These are phyloP conservation scores for Hansenula sp. DNA, from an alignment of 1,139 yeast species.

Conservation along the genomic window DNA sequence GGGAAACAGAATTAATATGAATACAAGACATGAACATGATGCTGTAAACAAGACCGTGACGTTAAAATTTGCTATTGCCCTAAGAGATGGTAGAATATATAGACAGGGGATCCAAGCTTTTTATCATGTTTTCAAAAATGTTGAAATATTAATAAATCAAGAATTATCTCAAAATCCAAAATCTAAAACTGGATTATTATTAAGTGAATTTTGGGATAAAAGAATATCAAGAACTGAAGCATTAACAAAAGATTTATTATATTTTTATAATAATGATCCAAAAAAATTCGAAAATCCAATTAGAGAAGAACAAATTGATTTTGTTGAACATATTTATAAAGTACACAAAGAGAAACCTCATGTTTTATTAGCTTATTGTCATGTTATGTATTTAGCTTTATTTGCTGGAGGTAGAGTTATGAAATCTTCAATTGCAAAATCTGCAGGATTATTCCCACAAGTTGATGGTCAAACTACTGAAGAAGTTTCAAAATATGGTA, in stretches of 20 bases:
- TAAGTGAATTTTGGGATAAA: slow-evolving; percentile 63
- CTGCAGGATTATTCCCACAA: slow-evolving; percentile 73
- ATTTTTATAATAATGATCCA: slow-evolving; percentile 54
- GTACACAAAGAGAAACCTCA: slow-evolving; percentile 62
- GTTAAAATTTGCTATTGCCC: slow-evolving; percentile 67
- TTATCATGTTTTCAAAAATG: slow-evolving; percentile 68
- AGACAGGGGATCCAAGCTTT: slow-evolving; percentile 79
- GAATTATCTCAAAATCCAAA: slow-evolving; percentile 39
- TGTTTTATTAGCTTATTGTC: slow-evolving; percentile 75
- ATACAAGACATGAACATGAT: slow-evolving; percentile 64
- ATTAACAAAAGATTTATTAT: slow-evolving; percentile 58
- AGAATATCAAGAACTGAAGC: slow-evolving; percentile 60
- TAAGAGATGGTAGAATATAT: slow-evolving; percentile 69
- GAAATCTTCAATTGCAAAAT: slow-evolving; percentile 60
- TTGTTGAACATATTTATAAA: slow-evolving; percentile 53
- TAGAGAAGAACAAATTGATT: slow-evolving; percentile 57
- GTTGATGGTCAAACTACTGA: slow-evolving; percentile 58
- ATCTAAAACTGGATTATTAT: slow-evolving; percentile 32
- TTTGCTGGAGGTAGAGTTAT: slow-evolving; percentile 84
- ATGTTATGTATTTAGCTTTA: slow-evolving; percentile 78
- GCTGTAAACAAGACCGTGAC: slow-evolving; percentile 67
- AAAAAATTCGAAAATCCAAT: slow-evolving; percentile 54
- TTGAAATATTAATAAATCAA: slow-evolving; percentile 51
- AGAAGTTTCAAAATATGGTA: slow-evolving; percentile 57
- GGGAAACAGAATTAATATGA: slow-evolving; percentile 71